Conservation (phyloP, 176 grass and related monocot genomes). For the Oropetium thomaeum region DNA sequence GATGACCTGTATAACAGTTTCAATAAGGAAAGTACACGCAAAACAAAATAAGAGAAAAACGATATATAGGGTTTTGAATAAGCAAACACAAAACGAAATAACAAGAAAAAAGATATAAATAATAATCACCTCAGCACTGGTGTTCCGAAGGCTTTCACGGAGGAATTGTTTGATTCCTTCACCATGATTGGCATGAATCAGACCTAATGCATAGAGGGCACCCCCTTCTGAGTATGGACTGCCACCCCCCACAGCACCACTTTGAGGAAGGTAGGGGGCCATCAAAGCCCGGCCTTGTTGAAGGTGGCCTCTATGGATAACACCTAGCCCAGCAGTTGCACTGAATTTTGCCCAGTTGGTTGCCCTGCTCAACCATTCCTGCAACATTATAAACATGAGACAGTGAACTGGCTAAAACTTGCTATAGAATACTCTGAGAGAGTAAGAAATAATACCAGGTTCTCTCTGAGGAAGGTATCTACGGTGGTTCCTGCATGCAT, state of each 20-base stretch:
- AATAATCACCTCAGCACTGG: slow-evolving; percentile 70
- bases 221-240: slow-evolving; percentile 99
- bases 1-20: slow-evolving; percentile 91
- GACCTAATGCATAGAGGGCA: slow-evolving; percentile 90
- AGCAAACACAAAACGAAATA: slow-evolving; percentile 27
- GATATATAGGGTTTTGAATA: not conserved
- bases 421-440: not conserved
- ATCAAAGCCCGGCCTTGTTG: slow-evolving; percentile 97
- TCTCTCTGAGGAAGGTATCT: slow-evolving; percentile 98
- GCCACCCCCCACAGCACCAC: slow-evolving; percentile 81
- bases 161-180: slow-evolving; percentile 99
- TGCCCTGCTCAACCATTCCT: slow-evolving; percentile 99
- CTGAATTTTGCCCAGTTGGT: slow-evolving; percentile 99
- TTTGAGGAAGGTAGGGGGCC: slow-evolving; percentile 98
- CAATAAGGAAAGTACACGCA: too few species aligned
- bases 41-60: too few species aligned
- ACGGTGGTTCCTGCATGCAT: slow-evolving; percentile 99
- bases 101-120: not conserved
- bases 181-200: slow-evolving; percentile 99
- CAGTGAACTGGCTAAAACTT: slow-evolving; percentile 15
- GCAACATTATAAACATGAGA: slow-evolving; percentile 20
- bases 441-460: slow-evolving; percentile 59
- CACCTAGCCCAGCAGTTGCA: slow-evolving; percentile 90
- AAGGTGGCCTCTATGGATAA: slow-evolving; percentile 97
- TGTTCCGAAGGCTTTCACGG: slow-evolving; percentile 87